Conservation (phyloP, 1,284 basidiomycete species). For the Volvariella volvacea region DNA sequence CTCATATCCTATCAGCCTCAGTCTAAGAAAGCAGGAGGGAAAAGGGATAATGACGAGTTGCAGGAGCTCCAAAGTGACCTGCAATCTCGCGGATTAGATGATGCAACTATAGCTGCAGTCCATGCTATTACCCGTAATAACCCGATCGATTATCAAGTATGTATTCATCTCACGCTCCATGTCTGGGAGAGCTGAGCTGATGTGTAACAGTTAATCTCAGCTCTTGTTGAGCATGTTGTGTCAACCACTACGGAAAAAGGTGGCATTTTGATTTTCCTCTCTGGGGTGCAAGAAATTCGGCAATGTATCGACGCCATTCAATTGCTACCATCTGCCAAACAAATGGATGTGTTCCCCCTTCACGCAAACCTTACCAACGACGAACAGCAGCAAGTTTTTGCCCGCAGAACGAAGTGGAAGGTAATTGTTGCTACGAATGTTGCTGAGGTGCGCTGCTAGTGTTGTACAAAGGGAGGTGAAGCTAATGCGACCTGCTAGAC, state of each 20-base stretch:
- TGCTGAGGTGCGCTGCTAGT: conserved; percentile 49
- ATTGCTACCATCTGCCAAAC: conserved; percentile 24
- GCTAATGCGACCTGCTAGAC: conserved; percentile 45
- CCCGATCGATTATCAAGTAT: conserved; percentile 70
- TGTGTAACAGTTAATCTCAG: conserved; percentile 53
- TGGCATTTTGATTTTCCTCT: conserved; percentile 83
- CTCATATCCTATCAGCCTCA: conserved; percentile 42
- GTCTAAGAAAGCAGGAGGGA: conserved; percentile 18
- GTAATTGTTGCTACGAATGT: conserved; percentile 90
- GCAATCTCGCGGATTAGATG: conserved; percentile 45
- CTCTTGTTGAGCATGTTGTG: conserved; percentile 64
- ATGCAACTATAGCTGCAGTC: conserved; percentile 47
- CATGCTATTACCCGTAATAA: conserved; percentile 58
- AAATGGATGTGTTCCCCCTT: conserved; percentile 70
- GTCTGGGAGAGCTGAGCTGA: conserved; percentile 1
- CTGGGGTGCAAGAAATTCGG: conserved; percentile 84
- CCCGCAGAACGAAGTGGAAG: conserved; percentile 65
- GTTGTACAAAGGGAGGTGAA: conserved; percentile 3
- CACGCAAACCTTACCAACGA: conserved; percentile 86
- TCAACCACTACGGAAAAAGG: conserved; percentile 41
- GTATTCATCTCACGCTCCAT: conserved; percentile 5
- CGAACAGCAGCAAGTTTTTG: conserved; percentile 82
- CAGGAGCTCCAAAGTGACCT: background rate
- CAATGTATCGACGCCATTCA: conserved; percentile 73
- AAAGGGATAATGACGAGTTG: background rate